These are phyloP conservation scores for Musa balbisiana DNA, from an alignment of 202 grass and related monocot species.

Conservation along the genomic window DNA sequence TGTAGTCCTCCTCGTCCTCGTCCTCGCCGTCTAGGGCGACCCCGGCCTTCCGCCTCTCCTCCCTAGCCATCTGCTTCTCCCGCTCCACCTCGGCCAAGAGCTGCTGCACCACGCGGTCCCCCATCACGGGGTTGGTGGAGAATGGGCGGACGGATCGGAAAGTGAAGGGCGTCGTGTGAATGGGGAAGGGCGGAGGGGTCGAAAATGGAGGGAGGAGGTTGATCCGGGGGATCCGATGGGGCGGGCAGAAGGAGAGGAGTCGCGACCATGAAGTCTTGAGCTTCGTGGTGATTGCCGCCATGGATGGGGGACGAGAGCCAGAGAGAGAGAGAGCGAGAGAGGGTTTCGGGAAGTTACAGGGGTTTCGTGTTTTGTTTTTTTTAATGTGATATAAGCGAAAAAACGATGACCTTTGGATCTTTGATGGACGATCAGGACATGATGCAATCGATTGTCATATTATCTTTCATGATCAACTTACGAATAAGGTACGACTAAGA, in stretches of 20 bases:
- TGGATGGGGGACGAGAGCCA: neutral
- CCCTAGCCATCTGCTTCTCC: constrained; percentile 41
- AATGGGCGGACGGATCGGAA: constrained; percentile 13
- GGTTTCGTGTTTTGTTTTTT: neutral
- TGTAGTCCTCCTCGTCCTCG: constrained; percentile 47
- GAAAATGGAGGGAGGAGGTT: neutral
- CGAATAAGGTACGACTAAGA: too few species aligned
- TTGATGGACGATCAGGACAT: neutral
- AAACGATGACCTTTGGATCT: neutral
- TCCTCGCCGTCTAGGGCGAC: constrained; percentile 20
- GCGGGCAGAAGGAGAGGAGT: constrained; percentile 4
- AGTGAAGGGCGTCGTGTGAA: neutral
- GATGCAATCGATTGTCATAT: too few species aligned
- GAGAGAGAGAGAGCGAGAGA: neutral
- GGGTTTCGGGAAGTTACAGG: neutral
- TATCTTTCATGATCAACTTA: too few species aligned
- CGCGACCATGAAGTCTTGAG: neutral
- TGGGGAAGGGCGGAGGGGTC: neutral
- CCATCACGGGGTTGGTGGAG: constrained; percentile 17
- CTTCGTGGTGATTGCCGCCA: constrained; percentile 4
- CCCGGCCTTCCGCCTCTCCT: constrained; percentile 28
- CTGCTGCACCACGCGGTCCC: constrained; percentile 34
- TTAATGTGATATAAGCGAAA: neutral
- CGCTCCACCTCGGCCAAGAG: constrained; percentile 51
- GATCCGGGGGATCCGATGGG: neutral